Evolutionary conservation across 495 filamentous ascomycete genomes (phyloP).

Genomic region (Talaromyces ruber): DNA sequence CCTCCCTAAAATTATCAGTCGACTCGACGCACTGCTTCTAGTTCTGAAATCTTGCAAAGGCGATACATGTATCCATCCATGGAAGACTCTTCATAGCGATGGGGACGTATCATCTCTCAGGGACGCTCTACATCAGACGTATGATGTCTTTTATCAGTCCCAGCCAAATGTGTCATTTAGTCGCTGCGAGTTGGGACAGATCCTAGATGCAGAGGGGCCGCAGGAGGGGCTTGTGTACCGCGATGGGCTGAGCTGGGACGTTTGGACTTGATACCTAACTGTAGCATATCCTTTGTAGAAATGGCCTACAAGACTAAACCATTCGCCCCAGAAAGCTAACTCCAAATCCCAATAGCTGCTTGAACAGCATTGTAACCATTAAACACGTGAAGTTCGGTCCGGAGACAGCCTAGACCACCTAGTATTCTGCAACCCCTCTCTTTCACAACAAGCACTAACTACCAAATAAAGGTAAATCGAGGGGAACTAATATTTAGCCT

Average conservation of each 20-base stretch:
- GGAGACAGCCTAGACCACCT: neutral
- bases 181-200: conserved; percentile 52
- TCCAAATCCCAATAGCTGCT: neutral
- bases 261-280: conserved; percentile 20
- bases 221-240: conserved; percentile 26
- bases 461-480: too few species aligned
- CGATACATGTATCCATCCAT: conserved; percentile 46
- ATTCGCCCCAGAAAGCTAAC: neutral
- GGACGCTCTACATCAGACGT: conserved; percentile 18
- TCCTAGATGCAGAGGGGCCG: conserved; percentile 53
- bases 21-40: conserved; percentile 53
- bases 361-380: neutral
- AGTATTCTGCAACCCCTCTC: too few species aligned
- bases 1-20: conserved; percentile 20
- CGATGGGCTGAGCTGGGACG: conserved; percentile 25
- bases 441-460: too few species aligned
- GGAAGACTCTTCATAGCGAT: conserved; percentile 48
- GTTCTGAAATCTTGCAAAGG: conserved; percentile 59
- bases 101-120: conserved; percentile 27
- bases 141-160: conserved; percentile 11
- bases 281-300: neutral
- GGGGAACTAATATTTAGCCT: neutral
- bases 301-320: too few species aligned
- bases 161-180: conserved; percentile 35
- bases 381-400: neutral